Percentiles rank a stretch among this genome's conserved stretches.
Conservation (phyloP, 176 grass and related monocot genomes). For the Lolium rigidum region DNA sequence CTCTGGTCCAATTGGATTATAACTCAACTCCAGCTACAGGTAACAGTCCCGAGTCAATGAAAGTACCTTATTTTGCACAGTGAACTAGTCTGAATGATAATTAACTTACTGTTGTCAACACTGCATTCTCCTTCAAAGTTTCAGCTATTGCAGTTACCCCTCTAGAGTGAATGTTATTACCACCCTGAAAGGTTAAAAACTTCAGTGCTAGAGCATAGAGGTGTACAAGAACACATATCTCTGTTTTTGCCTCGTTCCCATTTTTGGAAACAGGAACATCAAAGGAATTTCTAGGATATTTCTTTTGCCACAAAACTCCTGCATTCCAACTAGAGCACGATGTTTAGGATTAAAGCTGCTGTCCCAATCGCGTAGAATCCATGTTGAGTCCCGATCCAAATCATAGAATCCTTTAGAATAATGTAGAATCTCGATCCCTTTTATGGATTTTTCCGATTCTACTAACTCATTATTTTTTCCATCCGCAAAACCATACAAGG, state of each 20-base stretch:
- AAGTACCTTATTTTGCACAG: conserved; percentile 12
- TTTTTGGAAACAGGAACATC: conserved; percentile 24
- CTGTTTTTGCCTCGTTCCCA: neutral
- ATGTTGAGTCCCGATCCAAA: no score
- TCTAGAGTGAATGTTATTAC: conserved; percentile 94
- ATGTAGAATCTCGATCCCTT: no score
- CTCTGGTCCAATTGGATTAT: conserved; percentile 90
- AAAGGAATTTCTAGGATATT: neutral
- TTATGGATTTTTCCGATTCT: no score
- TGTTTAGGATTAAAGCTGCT: conserved; percentile 2
- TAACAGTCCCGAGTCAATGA: conserved; percentile 52
- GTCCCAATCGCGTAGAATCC: no score
- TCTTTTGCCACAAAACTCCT: neutral
- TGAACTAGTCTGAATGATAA: conserved; percentile 33
- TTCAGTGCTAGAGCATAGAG: conserved; percentile 21
- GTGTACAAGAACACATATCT: neutral
- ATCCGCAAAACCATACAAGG: no score
- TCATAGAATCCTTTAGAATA: no score
- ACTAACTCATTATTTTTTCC: no score
- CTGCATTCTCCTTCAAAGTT: conserved; percentile 85
- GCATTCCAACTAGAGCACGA: neutral
- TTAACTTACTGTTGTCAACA: conserved; percentile 82
- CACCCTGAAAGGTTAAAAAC: conserved; percentile 65
- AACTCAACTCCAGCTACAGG: conserved; percentile 88
- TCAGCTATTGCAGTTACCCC: conserved; percentile 77